Conservation (phyloP, 495 filamentous ascomycete genomes). For the Geoglossum glabrum region DNA sequence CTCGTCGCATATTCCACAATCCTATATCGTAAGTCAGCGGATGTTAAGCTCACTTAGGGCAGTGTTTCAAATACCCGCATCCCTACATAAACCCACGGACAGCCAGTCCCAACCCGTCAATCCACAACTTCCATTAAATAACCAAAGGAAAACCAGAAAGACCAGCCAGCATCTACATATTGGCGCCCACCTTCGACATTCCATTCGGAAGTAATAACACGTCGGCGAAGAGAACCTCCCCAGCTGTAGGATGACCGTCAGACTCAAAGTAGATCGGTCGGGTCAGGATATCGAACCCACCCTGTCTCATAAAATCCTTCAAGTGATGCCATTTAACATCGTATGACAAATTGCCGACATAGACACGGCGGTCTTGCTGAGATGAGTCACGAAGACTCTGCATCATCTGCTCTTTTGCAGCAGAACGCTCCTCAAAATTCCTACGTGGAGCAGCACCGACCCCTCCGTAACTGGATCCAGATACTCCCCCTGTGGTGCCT, state of each 20-base stretch:
- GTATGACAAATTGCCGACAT: slow-evolving; percentile 96
- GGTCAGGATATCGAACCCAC: slow-evolving; percentile 33
- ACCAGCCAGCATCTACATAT: slow-evolving; percentile 73
- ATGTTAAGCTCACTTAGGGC: background rate
- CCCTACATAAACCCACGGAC: slow-evolving; percentile 85
- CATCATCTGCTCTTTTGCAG: slow-evolving; percentile 89
- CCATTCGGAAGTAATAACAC: slow-evolving; percentile 99
- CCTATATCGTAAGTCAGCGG: slow-evolving; percentile 27
- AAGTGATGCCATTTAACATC: slow-evolving; percentile 99
- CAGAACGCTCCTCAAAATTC: slow-evolving; percentile 64
- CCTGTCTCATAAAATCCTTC: slow-evolving; percentile 99
- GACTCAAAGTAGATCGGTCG: background rate
- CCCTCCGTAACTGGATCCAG: slow-evolving; percentile 33
- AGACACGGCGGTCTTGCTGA: slow-evolving; percentile 96
- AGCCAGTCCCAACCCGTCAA: slow-evolving; percentile 95
- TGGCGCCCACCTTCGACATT: slow-evolving; percentile 99
- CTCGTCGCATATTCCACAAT: slow-evolving; percentile 99
- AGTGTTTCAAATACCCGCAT: slow-evolving; percentile 69
- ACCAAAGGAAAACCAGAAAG: slow-evolving; percentile 41
- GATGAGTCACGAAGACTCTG: slow-evolving; percentile 77
- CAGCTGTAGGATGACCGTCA: slow-evolving; percentile 38
- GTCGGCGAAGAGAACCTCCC: slow-evolving; percentile 98
- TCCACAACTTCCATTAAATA: slow-evolving; percentile 78
- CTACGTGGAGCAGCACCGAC: slow-evolving; percentile 39
- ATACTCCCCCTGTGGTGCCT: slow-evolving; percentile 46